These are phyloP conservation scores for Auricularia auricula-judae DNA, from an alignment of 768 basidiomycete genomes.

Conservation along the genomic window DNA sequence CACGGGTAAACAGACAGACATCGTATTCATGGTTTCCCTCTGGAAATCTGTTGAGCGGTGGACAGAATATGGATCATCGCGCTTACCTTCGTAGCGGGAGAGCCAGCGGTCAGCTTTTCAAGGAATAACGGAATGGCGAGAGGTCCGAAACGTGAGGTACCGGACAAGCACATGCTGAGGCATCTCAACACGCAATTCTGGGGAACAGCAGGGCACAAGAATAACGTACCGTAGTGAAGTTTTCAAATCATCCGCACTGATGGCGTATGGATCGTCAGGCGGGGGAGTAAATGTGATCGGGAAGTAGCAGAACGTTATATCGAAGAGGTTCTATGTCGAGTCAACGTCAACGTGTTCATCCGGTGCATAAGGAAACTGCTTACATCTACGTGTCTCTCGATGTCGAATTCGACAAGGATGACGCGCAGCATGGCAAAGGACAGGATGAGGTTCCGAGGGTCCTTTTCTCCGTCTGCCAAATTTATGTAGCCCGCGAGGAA, in stretches of 20 bases:
- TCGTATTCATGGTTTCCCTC: constrained; percentile 77
- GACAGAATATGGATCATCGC: background rate
- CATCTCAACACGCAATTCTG: background rate
- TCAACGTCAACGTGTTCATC: background rate
- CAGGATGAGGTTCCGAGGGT: constrained; percentile 85
- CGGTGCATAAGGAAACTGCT: constrained; percentile 11
- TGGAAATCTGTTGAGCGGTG: constrained; percentile 21
- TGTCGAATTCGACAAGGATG: constrained; percentile 80
- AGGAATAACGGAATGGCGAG: constrained; percentile 81
- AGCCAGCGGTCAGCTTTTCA: constrained; percentile 81
- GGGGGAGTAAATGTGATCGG: constrained; percentile 95
- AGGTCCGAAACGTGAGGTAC: constrained; percentile 72
- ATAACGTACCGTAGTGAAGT: constrained; percentile 45
- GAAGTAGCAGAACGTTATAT: constrained; percentile 96
- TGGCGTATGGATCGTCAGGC: constrained; percentile 87
- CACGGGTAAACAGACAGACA: constrained; percentile 67
- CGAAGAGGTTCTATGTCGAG: constrained; percentile 66
- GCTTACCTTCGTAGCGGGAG: constrained; percentile 70
- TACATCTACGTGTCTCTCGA: constrained; percentile 67
- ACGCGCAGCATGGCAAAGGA: constrained; percentile 85
- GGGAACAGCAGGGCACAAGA: background rate
- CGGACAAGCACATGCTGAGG: constrained; percentile 55
- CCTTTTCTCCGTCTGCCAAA: constrained; percentile 93
- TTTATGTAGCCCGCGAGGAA: constrained; percentile 69
- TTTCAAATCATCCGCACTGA: constrained; percentile 80